phyloP scores from a whole-genome alignment of 257 asterid genomes.

The Scutellaria baicalensis region DNA sequence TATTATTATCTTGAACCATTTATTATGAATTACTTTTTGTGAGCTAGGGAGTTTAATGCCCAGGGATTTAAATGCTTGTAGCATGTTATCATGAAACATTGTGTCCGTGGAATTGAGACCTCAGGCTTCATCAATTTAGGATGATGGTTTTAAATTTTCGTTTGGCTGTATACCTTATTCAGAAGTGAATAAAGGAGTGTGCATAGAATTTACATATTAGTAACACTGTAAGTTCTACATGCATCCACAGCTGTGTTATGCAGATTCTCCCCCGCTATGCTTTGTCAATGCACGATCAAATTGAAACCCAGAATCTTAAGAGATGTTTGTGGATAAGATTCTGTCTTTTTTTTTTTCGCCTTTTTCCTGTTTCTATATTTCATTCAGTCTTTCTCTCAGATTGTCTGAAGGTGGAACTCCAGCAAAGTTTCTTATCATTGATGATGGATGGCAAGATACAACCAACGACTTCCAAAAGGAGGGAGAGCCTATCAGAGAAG shows the following conservation, averaged over 20 bases:
- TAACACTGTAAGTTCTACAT: background rate
- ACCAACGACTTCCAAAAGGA: conserved; percentile 34
- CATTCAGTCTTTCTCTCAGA: conserved; percentile 16
- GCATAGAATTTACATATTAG: background rate
- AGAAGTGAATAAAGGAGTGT: background rate
- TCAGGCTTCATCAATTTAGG: background rate
- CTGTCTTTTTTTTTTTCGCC: background rate
- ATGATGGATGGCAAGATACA: conserved; percentile 52
- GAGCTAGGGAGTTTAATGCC: background rate
- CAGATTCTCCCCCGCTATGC: background rate
- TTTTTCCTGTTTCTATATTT: background rate
- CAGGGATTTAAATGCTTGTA: background rate
- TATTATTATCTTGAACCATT: background rate
- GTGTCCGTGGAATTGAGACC: background rate
- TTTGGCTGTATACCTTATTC: background rate
- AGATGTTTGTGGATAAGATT: background rate
- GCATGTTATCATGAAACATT: background rate
- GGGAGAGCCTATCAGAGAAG: conserved; percentile 39
- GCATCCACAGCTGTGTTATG: background rate
- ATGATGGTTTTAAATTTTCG: background rate
- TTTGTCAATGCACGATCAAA: background rate
- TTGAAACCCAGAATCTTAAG: background rate
- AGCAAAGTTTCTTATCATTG: conserved; percentile 35
- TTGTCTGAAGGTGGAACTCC: conserved; percentile 46
- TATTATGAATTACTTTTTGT: background rate